Evolutionary conservation across 441 rosid genomes (phyloP).

Genomic region (Theobroma grandiflorum): DNA sequence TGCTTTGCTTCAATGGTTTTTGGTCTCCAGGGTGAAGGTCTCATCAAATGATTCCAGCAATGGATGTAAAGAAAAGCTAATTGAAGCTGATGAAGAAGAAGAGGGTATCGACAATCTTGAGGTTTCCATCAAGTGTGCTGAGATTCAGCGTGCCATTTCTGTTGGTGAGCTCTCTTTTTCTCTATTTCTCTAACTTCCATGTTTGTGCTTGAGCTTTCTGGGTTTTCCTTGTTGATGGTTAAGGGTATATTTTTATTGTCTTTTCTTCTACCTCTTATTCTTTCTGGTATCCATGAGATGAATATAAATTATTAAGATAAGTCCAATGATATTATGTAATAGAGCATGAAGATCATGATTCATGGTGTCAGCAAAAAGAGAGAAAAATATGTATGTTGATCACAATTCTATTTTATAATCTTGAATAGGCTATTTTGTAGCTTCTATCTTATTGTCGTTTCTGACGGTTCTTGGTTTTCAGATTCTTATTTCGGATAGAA

Average conservation of each 20-base stretch:
- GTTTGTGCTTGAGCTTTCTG: not conserved
- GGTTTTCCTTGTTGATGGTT: not conserved
- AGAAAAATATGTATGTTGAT: not conserved
- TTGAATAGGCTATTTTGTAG: not conserved
- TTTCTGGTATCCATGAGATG: not conserved
- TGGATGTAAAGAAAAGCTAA: conserved; percentile 38
- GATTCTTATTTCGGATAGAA: not conserved
- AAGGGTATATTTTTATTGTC: not conserved
- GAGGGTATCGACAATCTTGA: conserved; percentile 43
- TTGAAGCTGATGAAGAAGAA: conserved; percentile 48
- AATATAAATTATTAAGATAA: not conserved
- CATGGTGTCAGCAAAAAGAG: not conserved
- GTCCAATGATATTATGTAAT: not conserved
- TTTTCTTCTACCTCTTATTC: not conserved
- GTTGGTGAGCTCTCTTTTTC: conserved; percentile 40
- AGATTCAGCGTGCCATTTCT: conserved; percentile 60
- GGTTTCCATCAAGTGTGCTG: conserved; percentile 54
- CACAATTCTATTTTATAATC: not conserved
- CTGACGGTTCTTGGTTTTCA: not conserved
- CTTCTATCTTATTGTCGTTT: not conserved
- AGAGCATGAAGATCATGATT: not conserved
- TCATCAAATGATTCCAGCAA: conserved; percentile 29
- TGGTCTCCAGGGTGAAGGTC: conserved; percentile 52
- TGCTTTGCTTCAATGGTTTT: conserved; percentile 56
- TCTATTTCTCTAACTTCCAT: not conserved